These are phyloP conservation scores for Fraxinus baroniana DNA, from an alignment of 305 asterid species.

Conservation along the genomic window DNA sequence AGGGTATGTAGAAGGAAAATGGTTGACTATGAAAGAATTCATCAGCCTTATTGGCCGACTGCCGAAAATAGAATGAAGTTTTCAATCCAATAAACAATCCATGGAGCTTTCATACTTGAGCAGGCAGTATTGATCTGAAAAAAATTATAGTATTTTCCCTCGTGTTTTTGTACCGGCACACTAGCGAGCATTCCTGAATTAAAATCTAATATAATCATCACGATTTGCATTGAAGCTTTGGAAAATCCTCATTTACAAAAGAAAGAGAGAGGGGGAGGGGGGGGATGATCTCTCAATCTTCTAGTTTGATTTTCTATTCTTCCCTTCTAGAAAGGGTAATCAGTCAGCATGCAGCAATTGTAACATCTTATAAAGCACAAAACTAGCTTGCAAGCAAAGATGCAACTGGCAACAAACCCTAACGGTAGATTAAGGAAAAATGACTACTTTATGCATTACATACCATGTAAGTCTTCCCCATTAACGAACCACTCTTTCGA, in stretches of 20 bases:
- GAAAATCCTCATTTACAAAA: no score
- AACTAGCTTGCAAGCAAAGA: not conserved
- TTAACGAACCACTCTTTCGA: not conserved
- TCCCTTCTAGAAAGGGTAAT: not conserved
- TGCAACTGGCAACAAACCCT: not conserved
- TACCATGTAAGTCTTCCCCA: not conserved
- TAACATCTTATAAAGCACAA: not conserved
- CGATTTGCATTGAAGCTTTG: not conserved
- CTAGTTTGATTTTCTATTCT: not conserved
- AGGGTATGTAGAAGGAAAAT: not conserved
- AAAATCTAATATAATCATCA: not conserved
- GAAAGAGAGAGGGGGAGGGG: no score
- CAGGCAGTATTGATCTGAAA: not conserved
- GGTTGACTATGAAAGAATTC: not conserved
- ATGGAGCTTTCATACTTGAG: not conserved
- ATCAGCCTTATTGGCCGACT: not conserved
- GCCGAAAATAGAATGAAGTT: not conserved
- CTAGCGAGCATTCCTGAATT: not conserved
- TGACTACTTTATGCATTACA: not conserved
- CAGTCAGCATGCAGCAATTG: not conserved
- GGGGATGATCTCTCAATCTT: not conserved
- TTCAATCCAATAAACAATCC: not conserved
- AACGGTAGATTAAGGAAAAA: not conserved
- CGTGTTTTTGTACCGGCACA: not conserved
- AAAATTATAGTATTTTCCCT: not conserved